Evolutionary conservation across 2,329 filamentous ascomycete genomes (phyloP), one percentile per base, ranked within the genome.

Genomic region (Aspergillus chevalieri): DNA sequence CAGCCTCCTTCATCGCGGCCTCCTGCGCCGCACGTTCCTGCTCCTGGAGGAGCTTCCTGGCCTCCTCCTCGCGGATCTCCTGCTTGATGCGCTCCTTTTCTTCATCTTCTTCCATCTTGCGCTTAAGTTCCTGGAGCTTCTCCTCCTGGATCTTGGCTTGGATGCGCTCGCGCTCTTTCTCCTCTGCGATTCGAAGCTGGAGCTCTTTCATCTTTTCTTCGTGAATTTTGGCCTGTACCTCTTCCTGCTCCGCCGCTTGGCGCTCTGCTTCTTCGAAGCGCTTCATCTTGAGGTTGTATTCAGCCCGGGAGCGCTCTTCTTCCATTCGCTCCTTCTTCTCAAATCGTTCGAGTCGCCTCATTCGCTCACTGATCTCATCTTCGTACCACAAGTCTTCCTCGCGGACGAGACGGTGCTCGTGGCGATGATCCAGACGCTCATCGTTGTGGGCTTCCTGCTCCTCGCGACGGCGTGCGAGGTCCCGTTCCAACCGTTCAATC

Each of bases 381-480:
- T 74, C 56, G 64, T 72, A 57, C 64, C 67, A 57, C 51, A 75
- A 70, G 10, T 78, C 73, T 47, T 73, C 68, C 45, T 74, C 57
- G 34, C 57, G 64, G 19, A 65, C 53, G 41, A 64, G 49, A 21
- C 65, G 64, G 28, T 56, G 49, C 17, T 41, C 34, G 9, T 66
- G 61, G 12, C 58, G 55, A 12, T 57, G 49, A 28, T 66, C 60
- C 39, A 21, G 3, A 7, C 39, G 19, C 6, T 43, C 12, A 15
- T 24, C 42, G 26, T 44, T 19, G 3, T 53, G 56, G 4, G 55
- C 36, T 22, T 63, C 58, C 4, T 54, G 50, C 47, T 56, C 51
- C 44, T 62, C 53, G 7, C 57, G 61, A 45, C 59, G 52, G 26
- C 57, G 62, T 33, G 60, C 58, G 33, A 70, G 57, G 42, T 69